Evolutionary conservation across 768 basidiomycete genomes (phyloP), one percentile per base, ranked within the genome.

Genomic region (Tephrocybe rancida): DNA sequence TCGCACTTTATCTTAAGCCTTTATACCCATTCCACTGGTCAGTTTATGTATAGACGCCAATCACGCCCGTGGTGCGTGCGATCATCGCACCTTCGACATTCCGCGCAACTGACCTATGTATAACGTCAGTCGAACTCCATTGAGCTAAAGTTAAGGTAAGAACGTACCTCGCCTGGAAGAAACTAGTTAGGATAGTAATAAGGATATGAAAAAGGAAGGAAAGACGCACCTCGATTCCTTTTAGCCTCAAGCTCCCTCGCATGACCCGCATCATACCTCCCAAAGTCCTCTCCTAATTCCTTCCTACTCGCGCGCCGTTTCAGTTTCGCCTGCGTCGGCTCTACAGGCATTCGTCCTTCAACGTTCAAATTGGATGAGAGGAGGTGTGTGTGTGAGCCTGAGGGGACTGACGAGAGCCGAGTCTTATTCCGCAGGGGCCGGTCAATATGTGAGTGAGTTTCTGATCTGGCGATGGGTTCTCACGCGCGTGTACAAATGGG

Each of bases 1-100:
- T 89, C 86, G 73, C 88, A 90, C 65, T 88, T 88, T 67, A 90
- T 88, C 77, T 90, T 86, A 61, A 90, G 75, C 61, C 88, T 81
- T 44, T 22, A 52, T 24, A 14, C 45, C 48, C 44, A 46, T 51
- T n/a, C n/a, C n/a, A n/a, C n/a, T n/a, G 7, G 35, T 30, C 29
- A 41, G 6, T 49, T 51, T 61, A 42, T 62, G 61, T 37, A 54
- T 56, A 51, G 43, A 54, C 26, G 47, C 32, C 32, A n/a, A n/a
- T n/a, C n/a, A n/a, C 45, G 45, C 27, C 24, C 21, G 22, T 44
- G 32, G 16, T 35, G 30, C 21, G 69, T 69, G 73, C 75, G 77
- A 73, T 78, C 74, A 82, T 81, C 86, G 80, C 81, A 81, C 78
- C 79, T 72, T 57, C 88, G 83, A 78, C 88, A 90, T 70, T 90